A percentile compares a stretch with the other conserved stretches of the same genome.
phyloP scores from a whole-genome alignment of 2,329 filamentous ascomycete species.

The Nemania serpens region DNA sequence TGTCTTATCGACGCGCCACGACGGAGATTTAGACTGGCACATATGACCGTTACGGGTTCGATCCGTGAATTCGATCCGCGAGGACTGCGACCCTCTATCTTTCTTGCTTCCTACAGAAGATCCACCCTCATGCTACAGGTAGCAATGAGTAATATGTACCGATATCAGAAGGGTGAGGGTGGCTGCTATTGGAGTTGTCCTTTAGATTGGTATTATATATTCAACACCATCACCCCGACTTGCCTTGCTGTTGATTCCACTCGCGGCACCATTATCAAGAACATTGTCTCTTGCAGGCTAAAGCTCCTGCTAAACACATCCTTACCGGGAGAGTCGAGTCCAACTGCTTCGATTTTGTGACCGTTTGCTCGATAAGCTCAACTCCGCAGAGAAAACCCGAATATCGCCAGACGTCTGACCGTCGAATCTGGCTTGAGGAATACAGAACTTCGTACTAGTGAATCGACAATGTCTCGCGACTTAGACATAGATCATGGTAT shows the following conservation, averaged over 20 bases:
- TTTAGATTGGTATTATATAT: constrained; percentile 5
- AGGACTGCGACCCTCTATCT: background rate
- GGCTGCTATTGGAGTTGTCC: background rate
- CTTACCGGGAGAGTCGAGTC: background rate
- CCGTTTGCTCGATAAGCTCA: background rate
- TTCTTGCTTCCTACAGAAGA: background rate
- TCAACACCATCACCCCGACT: background rate
- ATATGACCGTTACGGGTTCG: background rate
- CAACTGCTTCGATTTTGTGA: background rate
- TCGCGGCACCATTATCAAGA: background rate
- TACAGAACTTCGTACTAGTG: constrained; percentile 11
- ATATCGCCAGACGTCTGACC: background rate
- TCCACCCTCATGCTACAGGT: background rate
- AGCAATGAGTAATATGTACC: background rate
- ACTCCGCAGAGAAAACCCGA: background rate
- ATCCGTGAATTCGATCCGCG: background rate
- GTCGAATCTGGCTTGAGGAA: background rate
- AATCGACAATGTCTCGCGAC: constrained; percentile 28
- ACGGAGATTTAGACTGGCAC: background rate
- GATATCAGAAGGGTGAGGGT: background rate
- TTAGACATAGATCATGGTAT: constrained; percentile 18
- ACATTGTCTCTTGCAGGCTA: background rate
- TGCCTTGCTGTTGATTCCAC: background rate
- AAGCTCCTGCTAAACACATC: background rate
- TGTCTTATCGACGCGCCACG: background rate